Conservation (phyloP, 495 filamentous ascomycete genomes). For the Tuber brumale region DNA sequence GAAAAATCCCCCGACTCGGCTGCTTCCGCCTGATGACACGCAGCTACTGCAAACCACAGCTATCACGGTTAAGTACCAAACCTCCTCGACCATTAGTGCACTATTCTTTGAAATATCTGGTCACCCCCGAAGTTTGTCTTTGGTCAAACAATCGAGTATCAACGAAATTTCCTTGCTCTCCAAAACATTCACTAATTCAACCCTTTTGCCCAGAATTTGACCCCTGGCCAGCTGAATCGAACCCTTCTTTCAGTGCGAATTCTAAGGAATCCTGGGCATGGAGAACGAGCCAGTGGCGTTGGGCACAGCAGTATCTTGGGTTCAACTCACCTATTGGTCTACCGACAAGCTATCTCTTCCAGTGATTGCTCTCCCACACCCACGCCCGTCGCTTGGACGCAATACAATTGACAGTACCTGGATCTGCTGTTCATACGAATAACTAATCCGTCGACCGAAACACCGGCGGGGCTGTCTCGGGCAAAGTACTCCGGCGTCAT, state of each 20-base stretch:
- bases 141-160: conserved; percentile 24
- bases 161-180: conserved; percentile 4
- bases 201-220: not conserved
- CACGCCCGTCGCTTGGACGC: conserved; percentile 24
- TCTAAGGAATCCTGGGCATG: conserved; percentile 17
- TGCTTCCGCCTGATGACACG: conserved; percentile 35
- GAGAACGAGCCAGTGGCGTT: conserved; percentile 27
- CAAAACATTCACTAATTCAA: not conserved
- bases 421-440: conserved; percentile 21
- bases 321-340: conserved; percentile 28
- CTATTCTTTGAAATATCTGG: not conserved
- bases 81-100: not conserved
- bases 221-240: conserved; percentile 20
- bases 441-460: conserved; percentile 32
- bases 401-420: conserved; percentile 23
- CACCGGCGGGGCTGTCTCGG: conserved; percentile 26
- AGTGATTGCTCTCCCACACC: conserved; percentile 31
- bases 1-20: conserved; percentile 34
- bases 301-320: not conserved
- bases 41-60: conserved; percentile 32
- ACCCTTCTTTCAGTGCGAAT: conserved; percentile 16
- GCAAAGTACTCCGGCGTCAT: conserved; percentile 12
- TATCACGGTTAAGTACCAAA: conserved; percentile 3
- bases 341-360: conserved; percentile 9
- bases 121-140: conserved; percentile 23